Base-by-base conservation (phyloP, 2,329 filamentous ascomycete genomes). In the Zymoseptoria tritici region DNA sequence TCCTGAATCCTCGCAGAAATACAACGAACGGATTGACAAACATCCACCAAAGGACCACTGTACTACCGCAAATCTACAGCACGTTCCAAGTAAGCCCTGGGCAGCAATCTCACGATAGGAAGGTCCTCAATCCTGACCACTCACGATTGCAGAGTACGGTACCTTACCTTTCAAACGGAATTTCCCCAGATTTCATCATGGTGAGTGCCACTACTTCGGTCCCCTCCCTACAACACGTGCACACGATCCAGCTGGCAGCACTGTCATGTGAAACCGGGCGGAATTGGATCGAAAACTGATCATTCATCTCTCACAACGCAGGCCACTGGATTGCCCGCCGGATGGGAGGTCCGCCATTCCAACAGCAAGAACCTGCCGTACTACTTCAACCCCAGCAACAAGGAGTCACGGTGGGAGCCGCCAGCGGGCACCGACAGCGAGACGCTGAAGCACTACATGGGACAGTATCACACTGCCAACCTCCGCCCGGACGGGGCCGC, bases 341-440 rank as follows among this genome's bases (percentile, higher is more conserved):
- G 69, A 51, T 72, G 70, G 71, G 94, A 97, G 79, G 91, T 99
- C 73, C 91, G 94, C 75, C 91, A 95, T 79, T 96, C 91, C 76
- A 96, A 97, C 81, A 96, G 91, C 77, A 97, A 97, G 81, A 96
- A 96, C 78, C 88, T 97, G 42, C 94, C 94, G 46, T 99, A 99
- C 82, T 99, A 97, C 81, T 97, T 97, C 87, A 95, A 97, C 78
- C 80, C 88, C 52, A 79, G 78, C 67, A 90, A 91, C 64, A 93
- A 92, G 75, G 86, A 91, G 73, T 97, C 94, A 64, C 85, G 90
- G 77, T 99, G 94, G 94, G 94, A 97, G 74, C 93, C 94, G 2
- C 94, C 94, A 8, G 75, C 84, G 52, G 90, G 87, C 65, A 94
- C 92, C 68, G 90, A 99, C 77, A 89, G 89, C 60, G 91, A 97